Conservation (phyloP, 2,329 filamentous ascomycete species). For the Cryphonectria carpinicola region DNA sequence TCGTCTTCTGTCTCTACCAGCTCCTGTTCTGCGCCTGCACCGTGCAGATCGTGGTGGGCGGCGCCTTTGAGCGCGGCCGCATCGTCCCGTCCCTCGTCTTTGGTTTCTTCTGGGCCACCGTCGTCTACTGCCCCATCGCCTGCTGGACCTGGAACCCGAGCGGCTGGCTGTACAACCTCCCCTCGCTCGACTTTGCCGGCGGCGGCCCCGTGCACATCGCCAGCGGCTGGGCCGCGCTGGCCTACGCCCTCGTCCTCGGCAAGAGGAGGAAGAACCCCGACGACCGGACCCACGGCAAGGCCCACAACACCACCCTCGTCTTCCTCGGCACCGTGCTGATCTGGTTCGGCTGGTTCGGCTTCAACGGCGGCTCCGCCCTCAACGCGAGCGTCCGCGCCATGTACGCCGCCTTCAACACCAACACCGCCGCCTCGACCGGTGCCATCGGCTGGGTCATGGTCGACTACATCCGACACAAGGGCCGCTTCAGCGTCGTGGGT, state of each 20-base stretch:
- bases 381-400: conserved; percentile 57
- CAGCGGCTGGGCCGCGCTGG: conserved; percentile 64
- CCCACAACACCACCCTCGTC: conserved; percentile 66
- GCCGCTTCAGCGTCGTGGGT: conserved; percentile 55
- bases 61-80: conserved; percentile 61
- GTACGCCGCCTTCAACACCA: conserved; percentile 62
- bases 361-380: conserved; percentile 55
- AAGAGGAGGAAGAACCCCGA: conserved; percentile 55
- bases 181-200: conserved; percentile 63
- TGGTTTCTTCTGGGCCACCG: conserved; percentile 65
- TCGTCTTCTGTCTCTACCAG: conserved; percentile 69
- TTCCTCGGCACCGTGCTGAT: conserved; percentile 67
- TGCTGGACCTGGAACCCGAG: conserved; percentile 71
- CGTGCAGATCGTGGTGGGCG: conserved; percentile 68
- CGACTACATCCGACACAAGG: conserved; percentile 51
- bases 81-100: conserved; percentile 52
- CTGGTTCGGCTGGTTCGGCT: conserved; percentile 65
- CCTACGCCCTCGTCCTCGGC: conserved; percentile 66
- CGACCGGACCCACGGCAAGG: conserved; percentile 54
- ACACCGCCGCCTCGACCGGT: conserved; percentile 59
- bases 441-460: conserved; percentile 57
- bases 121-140: conserved; percentile 67
- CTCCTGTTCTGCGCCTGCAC: conserved; percentile 64
- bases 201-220: conserved; percentile 68
- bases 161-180: conserved; percentile 66